A percentile compares a stretch with the other conserved stretches of the same genome.
phyloP scores from a whole-genome alignment of 2,329 filamentous ascomycete genomes.

The Aspergillus viridinutans region DNA sequence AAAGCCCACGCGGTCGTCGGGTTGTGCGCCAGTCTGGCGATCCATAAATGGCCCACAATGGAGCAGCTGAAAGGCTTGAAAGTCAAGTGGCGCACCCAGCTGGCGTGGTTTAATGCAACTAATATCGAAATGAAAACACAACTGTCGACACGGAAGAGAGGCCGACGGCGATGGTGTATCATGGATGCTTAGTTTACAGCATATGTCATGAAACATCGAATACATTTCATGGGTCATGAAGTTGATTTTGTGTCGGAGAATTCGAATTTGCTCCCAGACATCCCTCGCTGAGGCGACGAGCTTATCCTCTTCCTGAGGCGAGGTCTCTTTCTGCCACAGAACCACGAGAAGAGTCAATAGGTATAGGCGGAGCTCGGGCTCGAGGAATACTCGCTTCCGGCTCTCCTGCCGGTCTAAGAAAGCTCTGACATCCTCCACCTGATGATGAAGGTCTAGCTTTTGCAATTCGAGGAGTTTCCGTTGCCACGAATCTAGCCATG shows the following conservation, averaged over 20 bases:
- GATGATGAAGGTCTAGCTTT: not conserved
- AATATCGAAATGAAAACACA: not conserved
- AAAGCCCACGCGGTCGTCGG: constrained; percentile 55
- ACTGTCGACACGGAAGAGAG: not conserved
- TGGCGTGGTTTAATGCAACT: not conserved
- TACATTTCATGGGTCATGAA: not conserved
- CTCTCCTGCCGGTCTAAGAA: not conserved
- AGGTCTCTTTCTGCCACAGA: not conserved
- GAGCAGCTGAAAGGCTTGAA: constrained; percentile 58
- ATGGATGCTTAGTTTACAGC: not conserved
- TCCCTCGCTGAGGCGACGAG: not conserved
- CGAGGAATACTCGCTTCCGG: not conserved
- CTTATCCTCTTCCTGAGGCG: not conserved
- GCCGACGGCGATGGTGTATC: not conserved
- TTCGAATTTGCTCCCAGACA: not conserved
- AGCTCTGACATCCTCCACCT: not conserved
- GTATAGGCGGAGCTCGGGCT: constrained; percentile 1
- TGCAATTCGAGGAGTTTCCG: not conserved
- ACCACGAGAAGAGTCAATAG: not conserved
- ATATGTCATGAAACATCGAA: not conserved
- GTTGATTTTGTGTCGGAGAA: not conserved
- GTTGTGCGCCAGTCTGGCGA: constrained; percentile 62
- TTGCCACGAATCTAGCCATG: not conserved
- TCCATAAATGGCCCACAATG: constrained; percentile 70
- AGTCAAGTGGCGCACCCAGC: not conserved